phyloP scores from a whole-genome alignment of 179 eudicot genomes.

The Camellia oleifera region DNA sequence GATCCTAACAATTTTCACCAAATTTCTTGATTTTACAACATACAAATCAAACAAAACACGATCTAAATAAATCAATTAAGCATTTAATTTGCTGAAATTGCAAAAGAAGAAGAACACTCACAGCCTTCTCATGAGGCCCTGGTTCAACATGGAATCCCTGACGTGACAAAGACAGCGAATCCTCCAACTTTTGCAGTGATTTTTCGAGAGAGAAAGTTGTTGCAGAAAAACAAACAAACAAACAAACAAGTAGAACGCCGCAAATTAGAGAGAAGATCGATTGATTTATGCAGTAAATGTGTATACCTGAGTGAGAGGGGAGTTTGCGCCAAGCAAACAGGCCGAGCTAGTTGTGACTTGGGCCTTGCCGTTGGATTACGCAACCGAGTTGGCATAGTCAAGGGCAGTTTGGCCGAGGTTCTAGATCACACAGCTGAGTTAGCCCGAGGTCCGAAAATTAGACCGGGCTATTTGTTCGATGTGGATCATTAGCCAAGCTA shows the following conservation, averaged over 20 bases:
- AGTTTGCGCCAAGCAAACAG: too few relatives aligned
- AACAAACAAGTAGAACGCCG: neutral
- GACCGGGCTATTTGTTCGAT: too few relatives aligned
- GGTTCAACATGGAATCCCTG: slow-evolving; percentile 69
- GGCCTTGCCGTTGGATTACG: too few relatives aligned
- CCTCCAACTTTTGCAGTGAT: slow-evolving; percentile 28
- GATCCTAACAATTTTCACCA: slow-evolving; percentile 1
- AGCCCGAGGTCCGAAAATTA: too few relatives aligned
- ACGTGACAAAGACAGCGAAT: slow-evolving; percentile 32
- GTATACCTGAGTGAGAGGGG: neutral
- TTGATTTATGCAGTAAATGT: neutral
- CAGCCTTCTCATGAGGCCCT: slow-evolving; percentile 87
- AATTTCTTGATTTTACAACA: neutral
- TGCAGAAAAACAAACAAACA: neutral
- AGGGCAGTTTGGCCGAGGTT: too few relatives aligned
- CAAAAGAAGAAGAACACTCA: slow-evolving; percentile 31
- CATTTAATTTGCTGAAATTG: neutral
- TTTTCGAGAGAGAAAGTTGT: neutral
- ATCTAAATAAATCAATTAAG: neutral
- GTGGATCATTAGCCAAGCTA: too few relatives aligned
- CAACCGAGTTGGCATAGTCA: too few relatives aligned
- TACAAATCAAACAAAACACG: too few relatives aligned
- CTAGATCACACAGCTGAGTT: too few relatives aligned
- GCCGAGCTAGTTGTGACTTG: too few relatives aligned
- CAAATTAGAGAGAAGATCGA: neutral